Percentiles rank a stretch among this genome's conserved stretches.
phyloP scores from a whole-genome alignment of 2,329 filamentous ascomycete species.

The Aspergillus sergii region DNA sequence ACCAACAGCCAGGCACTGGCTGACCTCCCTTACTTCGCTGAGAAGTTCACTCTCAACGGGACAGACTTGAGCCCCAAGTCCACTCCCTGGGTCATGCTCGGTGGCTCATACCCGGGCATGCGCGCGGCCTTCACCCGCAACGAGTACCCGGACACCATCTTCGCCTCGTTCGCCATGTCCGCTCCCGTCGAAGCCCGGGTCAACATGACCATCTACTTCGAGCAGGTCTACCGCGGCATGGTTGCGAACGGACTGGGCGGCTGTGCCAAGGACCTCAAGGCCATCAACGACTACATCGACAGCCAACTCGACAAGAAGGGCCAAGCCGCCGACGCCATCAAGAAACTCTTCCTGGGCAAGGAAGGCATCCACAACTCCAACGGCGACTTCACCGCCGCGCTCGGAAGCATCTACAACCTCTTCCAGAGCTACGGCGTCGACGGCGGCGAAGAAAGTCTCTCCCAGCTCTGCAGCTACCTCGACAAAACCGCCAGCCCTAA shows the following conservation, averaged over 20 bases:
- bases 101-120: conserved; percentile 50
- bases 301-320: conserved; percentile 40
- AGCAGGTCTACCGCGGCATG: conserved; percentile 53
- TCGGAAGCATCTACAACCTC: conserved; percentile 41
- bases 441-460: conserved; percentile 34
- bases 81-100: conserved; percentile 51
- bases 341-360: conserved; percentile 51
- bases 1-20: conserved; percentile 49
- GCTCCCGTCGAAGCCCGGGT: conserved; percentile 50
- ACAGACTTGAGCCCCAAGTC: conserved; percentile 42
- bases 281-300: conserved; percentile 54
- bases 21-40: conserved; percentile 49
- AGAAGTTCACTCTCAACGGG: conserved; percentile 38
- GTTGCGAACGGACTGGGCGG: conserved; percentile 53
- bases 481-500: conserved; percentile 39
- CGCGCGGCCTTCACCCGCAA: conserved; percentile 47
- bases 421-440: conserved; percentile 51
- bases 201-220: conserved; percentile 56
- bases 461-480: conserved; percentile 51
- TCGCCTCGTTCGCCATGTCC: conserved; percentile 44
- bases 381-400: conserved; percentile 49
- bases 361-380: conserved; percentile 51
- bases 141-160: conserved; percentile 46
- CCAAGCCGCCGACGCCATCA: conserved; percentile 44
- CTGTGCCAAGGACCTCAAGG: conserved; percentile 54